These are phyloP conservation scores for Sclerotinia spermophila DNA, from an alignment of 2,329 filamentous ascomycete species.

Conservation along the genomic window DNA sequence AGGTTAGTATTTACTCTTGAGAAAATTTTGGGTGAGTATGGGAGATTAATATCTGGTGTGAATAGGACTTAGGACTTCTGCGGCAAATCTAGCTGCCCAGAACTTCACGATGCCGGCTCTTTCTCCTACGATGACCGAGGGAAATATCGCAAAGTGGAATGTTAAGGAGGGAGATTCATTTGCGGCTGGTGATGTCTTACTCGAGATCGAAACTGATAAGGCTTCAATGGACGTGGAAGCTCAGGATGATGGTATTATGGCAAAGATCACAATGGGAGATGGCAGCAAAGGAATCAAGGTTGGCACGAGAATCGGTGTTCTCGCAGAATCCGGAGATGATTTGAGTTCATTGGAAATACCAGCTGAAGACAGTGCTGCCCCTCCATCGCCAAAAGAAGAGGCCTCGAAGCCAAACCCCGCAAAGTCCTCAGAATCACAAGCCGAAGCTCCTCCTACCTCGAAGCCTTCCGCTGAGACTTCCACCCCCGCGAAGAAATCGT, in stretches of 20 bases:
- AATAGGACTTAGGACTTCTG: slow-evolving; percentile 61
- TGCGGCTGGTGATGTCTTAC: slow-evolving; percentile 76
- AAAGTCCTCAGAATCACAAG: slow-evolving; percentile 21
- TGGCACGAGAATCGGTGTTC: slow-evolving; percentile 75
- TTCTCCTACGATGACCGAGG: slow-evolving; percentile 91
- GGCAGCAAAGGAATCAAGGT: slow-evolving; percentile 75
- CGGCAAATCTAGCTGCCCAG: slow-evolving; percentile 66
- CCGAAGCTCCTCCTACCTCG: slow-evolving; percentile 8
- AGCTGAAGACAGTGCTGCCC: slow-evolving; percentile 52
- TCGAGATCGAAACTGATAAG: slow-evolving; percentile 94
- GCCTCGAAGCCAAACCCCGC: slow-evolving; percentile 30
- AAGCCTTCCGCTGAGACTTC: slow-evolving; percentile 26
- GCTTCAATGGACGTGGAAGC: slow-evolving; percentile 94
- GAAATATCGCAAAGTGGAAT: slow-evolving; percentile 81
- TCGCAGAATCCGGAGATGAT: slow-evolving; percentile 80
- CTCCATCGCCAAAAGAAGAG: slow-evolving; percentile 31
- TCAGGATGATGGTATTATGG: slow-evolving; percentile 80
- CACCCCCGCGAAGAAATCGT: slow-evolving; percentile 39
- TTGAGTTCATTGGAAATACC: slow-evolving; percentile 71
- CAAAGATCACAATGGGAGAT: slow-evolving; percentile 74
- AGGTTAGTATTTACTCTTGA: slow-evolving; percentile 46
- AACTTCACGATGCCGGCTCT: slow-evolving; percentile 91
- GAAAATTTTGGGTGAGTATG: slow-evolving; percentile 19
- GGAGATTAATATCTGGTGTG: slow-evolving; percentile 10
- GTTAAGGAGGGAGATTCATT: slow-evolving; percentile 85